Conservation (phyloP, 306 rosid species). For the Gastrolobium bilobum region DNA sequence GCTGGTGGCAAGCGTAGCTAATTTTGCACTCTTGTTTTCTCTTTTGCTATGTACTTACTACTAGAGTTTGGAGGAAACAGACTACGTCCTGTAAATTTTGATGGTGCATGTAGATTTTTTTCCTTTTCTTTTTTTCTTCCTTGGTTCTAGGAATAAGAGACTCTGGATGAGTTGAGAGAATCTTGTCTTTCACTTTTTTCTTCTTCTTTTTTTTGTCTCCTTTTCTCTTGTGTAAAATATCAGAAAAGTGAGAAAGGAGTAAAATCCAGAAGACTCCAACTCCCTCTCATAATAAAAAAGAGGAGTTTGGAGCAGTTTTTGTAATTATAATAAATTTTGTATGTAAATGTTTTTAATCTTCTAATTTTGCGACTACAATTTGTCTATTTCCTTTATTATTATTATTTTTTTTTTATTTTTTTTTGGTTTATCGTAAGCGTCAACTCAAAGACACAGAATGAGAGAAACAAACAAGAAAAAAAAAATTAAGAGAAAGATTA, state of each 20-base stretch:
- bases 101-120: constrained; percentile 40
- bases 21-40: constrained; percentile 25
- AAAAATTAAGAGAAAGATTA: no score
- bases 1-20: background rate
- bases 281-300: background rate
- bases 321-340: constrained; percentile 38
- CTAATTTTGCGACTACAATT: background rate
- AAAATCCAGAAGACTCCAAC: background rate
- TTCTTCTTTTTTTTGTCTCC: background rate
- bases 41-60: background rate
- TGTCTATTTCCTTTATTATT: no score
- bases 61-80: constrained; percentile 51
- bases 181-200: background rate
- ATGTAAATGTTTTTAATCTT: constrained; percentile 5
- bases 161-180: constrained; percentile 30
- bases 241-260: background rate
- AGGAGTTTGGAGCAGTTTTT: constrained; percentile 22
- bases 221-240: background rate
- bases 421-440: no score
- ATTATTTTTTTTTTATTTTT: background rate
- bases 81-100: constrained; percentile 46
- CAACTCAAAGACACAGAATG: no score
- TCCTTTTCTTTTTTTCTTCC: background rate
- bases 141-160: constrained; percentile 19
- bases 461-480: no score